Evolutionary conservation across 73 alveolate species (phyloP), one percentile per base, ranked within the genome.

Genomic region (Paramecium biaurelia): DNA sequence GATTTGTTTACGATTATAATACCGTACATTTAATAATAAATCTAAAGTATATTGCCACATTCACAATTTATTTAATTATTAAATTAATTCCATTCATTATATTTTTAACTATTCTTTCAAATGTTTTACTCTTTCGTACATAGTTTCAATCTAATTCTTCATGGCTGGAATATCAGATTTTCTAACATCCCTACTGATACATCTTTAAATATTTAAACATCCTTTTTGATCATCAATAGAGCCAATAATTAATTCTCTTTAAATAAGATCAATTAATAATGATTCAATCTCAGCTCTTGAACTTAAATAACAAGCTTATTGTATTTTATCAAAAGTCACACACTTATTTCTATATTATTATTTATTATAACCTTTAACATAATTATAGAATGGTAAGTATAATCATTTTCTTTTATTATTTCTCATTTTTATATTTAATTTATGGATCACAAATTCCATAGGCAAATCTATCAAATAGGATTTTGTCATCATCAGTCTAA

Each of bases 1-100:
- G 94, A 89, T 79, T 72, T 72, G 45, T 63, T 63, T 63, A 63
- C 84, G 84, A 63, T 30, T 26, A 53, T 53, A 53, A 23, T 30
- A 26, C 84, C 43, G 84, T 63, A 63, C 84, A 53, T 53, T 53
- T 53, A 53, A n/a, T 53, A 53, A 53, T 53, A 53, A 53, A 53
- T 53, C 68, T 20, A 53, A 53, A 47, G 21, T 53, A 53, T 18
- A 18, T 18, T 53, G 68, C 68, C 68, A 53, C 30, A 18, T 53
- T 53, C 68, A 53, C 68, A 53, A 53, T 18, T 53, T 53, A 18
- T 18, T 53, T 53, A 53, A 53, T 53, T n/a, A 53, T 53, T 53
- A 53, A 53, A 53, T 53, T 18, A 53, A 53, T 53, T 53, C 30
- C 28, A 34, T 53, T 53, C 68, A 53, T 53, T 53, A 53, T 53